Conservation (phyloP, 2,329 filamentous ascomycete genomes). For the Macrophomina pseudophaseolina region DNA sequence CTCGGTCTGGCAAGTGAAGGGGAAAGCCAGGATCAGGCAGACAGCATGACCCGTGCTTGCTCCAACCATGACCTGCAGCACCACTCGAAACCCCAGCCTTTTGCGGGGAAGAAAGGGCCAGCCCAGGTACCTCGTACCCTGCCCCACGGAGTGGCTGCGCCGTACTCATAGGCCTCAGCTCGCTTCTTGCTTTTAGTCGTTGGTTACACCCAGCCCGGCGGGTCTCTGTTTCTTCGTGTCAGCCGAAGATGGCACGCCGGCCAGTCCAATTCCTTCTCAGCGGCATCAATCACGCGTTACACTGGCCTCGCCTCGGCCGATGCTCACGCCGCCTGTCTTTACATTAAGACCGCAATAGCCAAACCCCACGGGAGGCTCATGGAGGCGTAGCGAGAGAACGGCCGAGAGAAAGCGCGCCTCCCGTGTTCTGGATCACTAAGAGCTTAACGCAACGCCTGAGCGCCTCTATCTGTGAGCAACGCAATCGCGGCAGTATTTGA, state of each 20-base stretch:
- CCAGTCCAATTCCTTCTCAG: background rate
- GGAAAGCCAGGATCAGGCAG: background rate
- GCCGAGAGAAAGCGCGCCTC: background rate
- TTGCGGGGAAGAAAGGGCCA: background rate
- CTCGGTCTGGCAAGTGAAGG: background rate
- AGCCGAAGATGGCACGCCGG: background rate
- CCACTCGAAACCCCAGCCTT: background rate
- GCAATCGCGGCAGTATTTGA: background rate
- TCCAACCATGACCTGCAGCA: conserved; percentile 9
- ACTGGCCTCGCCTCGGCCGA: conserved; percentile 10
- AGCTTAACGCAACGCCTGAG: conserved; percentile 8
- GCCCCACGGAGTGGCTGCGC: background rate
- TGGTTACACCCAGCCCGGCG: background rate
- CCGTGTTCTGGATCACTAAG: conserved; percentile 1
- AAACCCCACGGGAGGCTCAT: background rate
- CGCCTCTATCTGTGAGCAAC: background rate
- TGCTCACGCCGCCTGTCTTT: background rate
- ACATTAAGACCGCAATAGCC: background rate
- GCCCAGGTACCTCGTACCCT: background rate
- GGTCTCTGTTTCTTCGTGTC: background rate
- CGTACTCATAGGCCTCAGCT: background rate
- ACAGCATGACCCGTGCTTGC: background rate
- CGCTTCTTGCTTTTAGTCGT: background rate
- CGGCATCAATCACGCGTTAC: background rate
- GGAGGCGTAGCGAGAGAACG: background rate